These are phyloP conservation scores for Eucalyptus cloeziana DNA, from an alignment of 345 rosid species.

Conservation along the genomic window DNA sequence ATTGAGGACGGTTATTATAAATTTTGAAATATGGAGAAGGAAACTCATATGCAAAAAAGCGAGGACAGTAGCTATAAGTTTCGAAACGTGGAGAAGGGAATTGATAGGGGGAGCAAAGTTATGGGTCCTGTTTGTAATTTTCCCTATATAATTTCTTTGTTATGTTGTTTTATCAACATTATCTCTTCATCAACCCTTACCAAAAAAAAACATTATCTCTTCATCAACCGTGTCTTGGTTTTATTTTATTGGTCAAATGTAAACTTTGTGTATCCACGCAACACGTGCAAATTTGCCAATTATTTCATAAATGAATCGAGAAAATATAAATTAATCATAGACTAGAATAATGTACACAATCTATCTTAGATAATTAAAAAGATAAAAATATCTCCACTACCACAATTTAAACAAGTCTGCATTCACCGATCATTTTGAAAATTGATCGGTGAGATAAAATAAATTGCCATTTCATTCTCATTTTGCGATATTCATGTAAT, in stretches of 20 bases:
- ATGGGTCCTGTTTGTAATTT: not conserved
- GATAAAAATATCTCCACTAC: not conserved
- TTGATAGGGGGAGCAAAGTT: not conserved
- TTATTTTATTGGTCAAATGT: not conserved
- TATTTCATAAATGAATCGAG: not conserved
- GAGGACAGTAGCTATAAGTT: not conserved
- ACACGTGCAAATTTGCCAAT: not conserved
- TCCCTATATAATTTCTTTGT: not conserved
- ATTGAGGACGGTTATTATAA: not conserved
- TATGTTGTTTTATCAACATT: not conserved
- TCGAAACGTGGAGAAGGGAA: not conserved
- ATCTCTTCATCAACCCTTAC: not conserved
- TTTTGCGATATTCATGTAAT: not conserved
- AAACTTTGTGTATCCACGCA: not conserved
- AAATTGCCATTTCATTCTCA: not conserved
- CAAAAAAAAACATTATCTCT: not conserved
- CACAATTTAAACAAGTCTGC: not conserved
- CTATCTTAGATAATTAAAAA: not conserved
- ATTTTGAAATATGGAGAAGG: not conserved
- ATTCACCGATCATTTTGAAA: not conserved
- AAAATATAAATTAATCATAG: not conserved
- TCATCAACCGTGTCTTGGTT: not conserved
- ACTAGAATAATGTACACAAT: not conserved
- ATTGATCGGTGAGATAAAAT: not conserved
- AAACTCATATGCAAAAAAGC: not conserved